A percentile compares a stretch with the other conserved stretches of the same genome.
These are phyloP conservation scores for Ceratocystis harringtonii DNA, from an alignment of 2,329 filamentous ascomycete genomes.

Conservation along the genomic window DNA sequence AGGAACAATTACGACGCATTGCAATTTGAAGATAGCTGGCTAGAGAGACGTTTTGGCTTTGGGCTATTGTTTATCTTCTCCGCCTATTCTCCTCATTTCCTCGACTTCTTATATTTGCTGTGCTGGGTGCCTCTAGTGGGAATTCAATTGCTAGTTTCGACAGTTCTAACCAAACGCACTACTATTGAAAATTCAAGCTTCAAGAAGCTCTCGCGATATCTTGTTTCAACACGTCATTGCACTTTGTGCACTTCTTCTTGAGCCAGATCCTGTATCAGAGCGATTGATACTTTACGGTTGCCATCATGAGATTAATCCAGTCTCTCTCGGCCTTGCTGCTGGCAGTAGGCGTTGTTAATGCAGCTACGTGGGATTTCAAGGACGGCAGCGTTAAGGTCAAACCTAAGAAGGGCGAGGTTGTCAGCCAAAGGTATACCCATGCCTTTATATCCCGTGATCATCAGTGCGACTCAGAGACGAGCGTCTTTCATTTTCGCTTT, in stretches of 20 bases:
- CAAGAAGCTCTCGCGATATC: constrained; percentile 3
- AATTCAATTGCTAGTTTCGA: constrained; percentile 10
- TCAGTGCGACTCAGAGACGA: too few species aligned
- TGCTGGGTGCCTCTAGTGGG: neutral
- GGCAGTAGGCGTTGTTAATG: constrained; percentile 36
- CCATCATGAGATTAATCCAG: constrained; percentile 14
- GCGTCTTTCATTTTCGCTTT: too few species aligned
- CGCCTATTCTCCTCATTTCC: neutral
- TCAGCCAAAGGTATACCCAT: constrained; percentile 50
- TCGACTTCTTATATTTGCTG: neutral
- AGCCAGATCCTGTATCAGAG: constrained; percentile 1
- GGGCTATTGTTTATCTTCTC: neutral
- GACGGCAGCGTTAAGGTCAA: constrained; percentile 54
- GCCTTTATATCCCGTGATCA: neutral
- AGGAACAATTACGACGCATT: neutral
- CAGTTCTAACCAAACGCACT: neutral
- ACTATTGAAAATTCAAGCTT: neutral
- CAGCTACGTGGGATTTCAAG: constrained; percentile 56
- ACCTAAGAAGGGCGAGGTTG: constrained; percentile 46
- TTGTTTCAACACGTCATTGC: constrained; percentile 7
- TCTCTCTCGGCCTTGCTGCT: constrained; percentile 30
- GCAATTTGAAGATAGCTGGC: neutral
- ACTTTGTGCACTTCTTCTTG: constrained; percentile 13
- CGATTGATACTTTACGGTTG: neutral
- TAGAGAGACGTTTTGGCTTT: constrained; percentile 1